These are phyloP conservation scores for Echeveria elegans DNA, from an alignment of 164 flowering plant species.

Conservation along the genomic window DNA sequence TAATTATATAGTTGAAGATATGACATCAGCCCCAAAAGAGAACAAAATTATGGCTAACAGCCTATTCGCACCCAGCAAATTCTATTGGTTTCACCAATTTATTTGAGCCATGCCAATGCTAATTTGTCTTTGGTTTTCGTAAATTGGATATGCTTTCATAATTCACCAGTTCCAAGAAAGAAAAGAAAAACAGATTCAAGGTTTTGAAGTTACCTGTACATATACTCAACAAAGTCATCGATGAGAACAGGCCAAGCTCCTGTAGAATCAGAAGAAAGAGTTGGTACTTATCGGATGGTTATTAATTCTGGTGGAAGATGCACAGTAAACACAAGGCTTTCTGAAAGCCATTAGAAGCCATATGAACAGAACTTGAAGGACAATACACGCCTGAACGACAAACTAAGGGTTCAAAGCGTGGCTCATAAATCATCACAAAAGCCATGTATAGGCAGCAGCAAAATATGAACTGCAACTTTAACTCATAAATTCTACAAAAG, in stretches of 20 bases:
- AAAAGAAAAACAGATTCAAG: not conserved
- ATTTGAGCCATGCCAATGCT: not conserved
- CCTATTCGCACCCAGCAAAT: not conserved
- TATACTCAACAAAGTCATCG: conserved; percentile 94
- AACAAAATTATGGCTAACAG: not conserved
- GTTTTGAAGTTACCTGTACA: conserved; percentile 63
- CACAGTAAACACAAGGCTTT: not conserved
- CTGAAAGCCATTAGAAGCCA: no score
- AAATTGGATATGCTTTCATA: not conserved
- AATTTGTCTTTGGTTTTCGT: not conserved
- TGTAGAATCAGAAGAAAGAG: conserved; percentile 19
- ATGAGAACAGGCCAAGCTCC: conserved; percentile 96
- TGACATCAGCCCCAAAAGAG: not conserved
- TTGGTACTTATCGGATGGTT: not conserved
- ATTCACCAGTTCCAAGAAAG: no score
- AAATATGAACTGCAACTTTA: not conserved
- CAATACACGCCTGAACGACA: not conserved
- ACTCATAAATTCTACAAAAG: not conserved
- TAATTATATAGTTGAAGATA: not conserved
- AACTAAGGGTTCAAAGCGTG: not conserved
- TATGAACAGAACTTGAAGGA: not conserved
- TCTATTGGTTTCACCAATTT: not conserved
- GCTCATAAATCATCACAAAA: not conserved
- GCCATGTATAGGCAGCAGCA: not conserved
- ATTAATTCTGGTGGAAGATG: not conserved